phyloP scores from a whole-genome alignment of 2,329 filamentous ascomycete genomes.

The Aspergillus ustus region DNA sequence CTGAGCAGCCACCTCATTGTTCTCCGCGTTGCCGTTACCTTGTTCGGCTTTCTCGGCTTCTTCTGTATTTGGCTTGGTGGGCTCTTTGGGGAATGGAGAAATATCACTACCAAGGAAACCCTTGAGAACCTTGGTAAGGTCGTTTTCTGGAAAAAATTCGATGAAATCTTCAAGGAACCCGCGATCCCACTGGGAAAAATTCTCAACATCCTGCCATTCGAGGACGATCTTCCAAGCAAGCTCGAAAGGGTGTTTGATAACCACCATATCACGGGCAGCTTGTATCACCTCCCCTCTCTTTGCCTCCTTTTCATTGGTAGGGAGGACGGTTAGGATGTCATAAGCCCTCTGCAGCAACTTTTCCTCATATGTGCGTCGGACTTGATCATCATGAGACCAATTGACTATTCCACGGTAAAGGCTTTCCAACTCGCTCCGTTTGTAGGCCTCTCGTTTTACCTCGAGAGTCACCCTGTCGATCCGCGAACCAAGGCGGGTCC shows the following conservation, averaged over 20 bases:
- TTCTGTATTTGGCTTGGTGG: constrained; percentile 31
- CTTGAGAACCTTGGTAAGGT: constrained; percentile 78
- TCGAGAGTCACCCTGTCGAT: constrained; percentile 82
- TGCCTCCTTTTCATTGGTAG: constrained; percentile 67
- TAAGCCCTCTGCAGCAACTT: constrained; percentile 82
- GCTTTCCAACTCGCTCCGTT: constrained; percentile 74
- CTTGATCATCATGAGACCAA: constrained; percentile 86
- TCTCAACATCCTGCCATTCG: constrained; percentile 83
- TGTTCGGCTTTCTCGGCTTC: constrained; percentile 29
- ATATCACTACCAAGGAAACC: constrained; percentile 82
- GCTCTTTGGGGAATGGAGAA: constrained; percentile 74
- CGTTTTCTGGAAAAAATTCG: constrained; percentile 79
- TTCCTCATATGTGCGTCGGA: constrained; percentile 84
- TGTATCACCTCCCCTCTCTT: constrained; percentile 76
- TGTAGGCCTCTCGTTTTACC: constrained; percentile 83
- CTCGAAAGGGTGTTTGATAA: constrained; percentile 88
- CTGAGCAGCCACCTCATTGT: constrained; percentile 65
- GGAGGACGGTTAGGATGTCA: constrained; percentile 73
- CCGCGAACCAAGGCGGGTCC: constrained; percentile 83
- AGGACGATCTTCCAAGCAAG: constrained; percentile 90
- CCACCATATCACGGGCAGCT: constrained; percentile 88
- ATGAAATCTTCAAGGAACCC: constrained; percentile 80
- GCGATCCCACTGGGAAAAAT: constrained; percentile 76
- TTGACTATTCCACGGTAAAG: constrained; percentile 84
- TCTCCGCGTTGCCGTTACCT: constrained; percentile 49